phyloP scores from a whole-genome alignment of 495 filamentous ascomycete species.

The Penicillium fimorum region DNA sequence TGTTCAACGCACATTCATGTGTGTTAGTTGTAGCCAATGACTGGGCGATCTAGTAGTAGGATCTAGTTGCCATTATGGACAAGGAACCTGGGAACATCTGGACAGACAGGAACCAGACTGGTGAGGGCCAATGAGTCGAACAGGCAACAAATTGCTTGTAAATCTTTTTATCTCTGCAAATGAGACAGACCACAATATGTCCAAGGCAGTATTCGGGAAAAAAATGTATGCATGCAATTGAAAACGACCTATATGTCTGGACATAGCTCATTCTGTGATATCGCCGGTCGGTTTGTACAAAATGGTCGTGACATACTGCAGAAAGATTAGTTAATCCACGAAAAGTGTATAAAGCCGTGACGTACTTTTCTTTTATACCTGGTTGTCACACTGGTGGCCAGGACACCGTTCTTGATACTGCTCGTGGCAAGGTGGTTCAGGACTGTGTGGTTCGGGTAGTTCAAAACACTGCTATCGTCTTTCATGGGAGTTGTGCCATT shows the following conservation, averaged over 20 bases:
- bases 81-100: not conserved
- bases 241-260: not conserved
- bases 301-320: conserved; percentile 93
- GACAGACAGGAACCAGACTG: not conserved
- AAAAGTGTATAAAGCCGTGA: not conserved
- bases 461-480: conserved; percentile 94
- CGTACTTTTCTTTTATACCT: conserved; percentile 92
- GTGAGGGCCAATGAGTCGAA: not conserved
- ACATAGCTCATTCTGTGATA: conserved; percentile 33
- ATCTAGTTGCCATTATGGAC: not conserved
- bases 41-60: not conserved
- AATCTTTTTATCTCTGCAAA: not conserved
- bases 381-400: conserved; percentile 96
- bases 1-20: not conserved
- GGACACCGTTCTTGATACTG: conserved; percentile 92
- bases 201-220: conserved; percentile 7
- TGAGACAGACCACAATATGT: not conserved
- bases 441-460: conserved; percentile 95
- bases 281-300: conserved; percentile 86
- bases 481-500: conserved; percentile 90
- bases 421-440: conserved; percentile 97
- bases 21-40: not conserved
- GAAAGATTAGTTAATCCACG: conserved; percentile 14
- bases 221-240: conserved; percentile 12
- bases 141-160: not conserved